Percentiles rank a stretch among this genome's conserved stretches.
These are phyloP conservation scores for Neurospora sp. DNA, from an alignment of 495 filamentous ascomycete species.

Conservation along the genomic window DNA sequence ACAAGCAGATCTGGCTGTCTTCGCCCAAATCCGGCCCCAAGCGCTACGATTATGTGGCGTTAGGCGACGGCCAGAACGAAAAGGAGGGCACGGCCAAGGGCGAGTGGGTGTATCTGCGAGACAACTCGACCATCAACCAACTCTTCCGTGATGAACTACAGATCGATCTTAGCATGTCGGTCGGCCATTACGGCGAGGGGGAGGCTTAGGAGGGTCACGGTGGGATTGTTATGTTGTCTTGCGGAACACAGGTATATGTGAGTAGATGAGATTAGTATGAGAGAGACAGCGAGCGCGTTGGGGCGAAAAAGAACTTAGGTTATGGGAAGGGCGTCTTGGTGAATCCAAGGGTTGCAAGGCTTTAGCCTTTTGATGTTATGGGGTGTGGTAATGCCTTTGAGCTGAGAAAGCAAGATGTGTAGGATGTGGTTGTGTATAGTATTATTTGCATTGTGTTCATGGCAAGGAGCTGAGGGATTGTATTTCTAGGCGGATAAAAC, in stretches of 20 bases:
- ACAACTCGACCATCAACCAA: slow-evolving; percentile 62
- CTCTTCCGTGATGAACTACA: slow-evolving; percentile 63
- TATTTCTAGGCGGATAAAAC: neutral
- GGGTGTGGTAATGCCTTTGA: neutral
- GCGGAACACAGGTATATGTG: neutral
- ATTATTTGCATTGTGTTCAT: neutral
- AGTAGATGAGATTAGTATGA: neutral
- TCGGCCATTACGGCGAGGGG: neutral
- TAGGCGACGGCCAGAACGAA: slow-evolving; percentile 58
- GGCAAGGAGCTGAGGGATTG: neutral
- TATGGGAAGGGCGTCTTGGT: neutral
- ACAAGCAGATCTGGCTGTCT: slow-evolving; percentile 95
- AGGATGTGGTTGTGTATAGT: neutral
- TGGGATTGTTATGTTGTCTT: neutral
- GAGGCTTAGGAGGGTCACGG: neutral
- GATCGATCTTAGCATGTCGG: slow-evolving; percentile 28
- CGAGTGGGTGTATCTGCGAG: slow-evolving; percentile 80
- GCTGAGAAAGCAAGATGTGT: neutral
- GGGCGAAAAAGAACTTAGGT: neutral
- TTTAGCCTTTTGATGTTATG: neutral
- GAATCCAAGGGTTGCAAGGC: neutral
- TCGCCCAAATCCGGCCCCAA: slow-evolving; percentile 90
- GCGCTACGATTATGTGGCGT: slow-evolving; percentile 75
- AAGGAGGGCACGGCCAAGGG: slow-evolving; percentile 61
- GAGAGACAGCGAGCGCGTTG: neutral